Percentiles rank a stretch among this genome's conserved stretches.
phyloP scores from a whole-genome alignment of 768 basidiomycete genomes.

The Termitomyces sp. region DNA sequence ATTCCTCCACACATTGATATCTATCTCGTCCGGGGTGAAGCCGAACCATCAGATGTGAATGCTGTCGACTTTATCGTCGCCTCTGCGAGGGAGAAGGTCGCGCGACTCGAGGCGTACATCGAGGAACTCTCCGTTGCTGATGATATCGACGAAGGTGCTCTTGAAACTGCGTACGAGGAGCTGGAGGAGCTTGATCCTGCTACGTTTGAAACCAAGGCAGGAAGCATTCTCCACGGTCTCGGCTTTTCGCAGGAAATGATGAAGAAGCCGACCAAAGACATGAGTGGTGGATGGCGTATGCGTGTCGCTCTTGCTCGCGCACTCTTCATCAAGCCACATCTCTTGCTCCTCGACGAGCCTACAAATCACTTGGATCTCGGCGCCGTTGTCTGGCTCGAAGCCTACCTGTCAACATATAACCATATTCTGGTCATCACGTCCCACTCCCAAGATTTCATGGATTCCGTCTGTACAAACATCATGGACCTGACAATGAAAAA shows the following conservation, averaged over 20 bases:
- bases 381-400: conserved; percentile 98
- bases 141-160: conserved; percentile 78
- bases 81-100: conserved; percentile 90
- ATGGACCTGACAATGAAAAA: conserved; percentile 94
- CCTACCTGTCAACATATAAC: conserved; percentile 96
- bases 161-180: conserved; percentile 91
- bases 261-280: conserved; percentile 95
- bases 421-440: conserved; percentile 97
- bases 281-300: conserved; percentile 99
- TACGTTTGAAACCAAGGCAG: conserved; percentile 95
- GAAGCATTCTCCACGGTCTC: conserved; percentile 94
- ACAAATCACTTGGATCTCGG: conserved; percentile 95
- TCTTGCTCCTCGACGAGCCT: conserved; percentile 89
- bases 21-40: conserved; percentile 94
- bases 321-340: conserved; percentile 93
- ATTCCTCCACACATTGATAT: conserved; percentile 96
- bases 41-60: conserved; percentile 91
- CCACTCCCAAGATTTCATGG: conserved; percentile 99
- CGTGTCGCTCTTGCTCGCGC: conserved; percentile 95
- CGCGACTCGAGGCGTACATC: conserved; percentile 86
- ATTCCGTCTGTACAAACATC: conserved; percentile 94
- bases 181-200: conserved; percentile 94
- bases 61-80: conserved; percentile 96
- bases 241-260: conserved; percentile 91
- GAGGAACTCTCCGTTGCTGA: conserved; percentile 92